phyloP scores from a whole-genome alignment of 139 green algal genomes.

The Spirogloea muscicola region DNA sequence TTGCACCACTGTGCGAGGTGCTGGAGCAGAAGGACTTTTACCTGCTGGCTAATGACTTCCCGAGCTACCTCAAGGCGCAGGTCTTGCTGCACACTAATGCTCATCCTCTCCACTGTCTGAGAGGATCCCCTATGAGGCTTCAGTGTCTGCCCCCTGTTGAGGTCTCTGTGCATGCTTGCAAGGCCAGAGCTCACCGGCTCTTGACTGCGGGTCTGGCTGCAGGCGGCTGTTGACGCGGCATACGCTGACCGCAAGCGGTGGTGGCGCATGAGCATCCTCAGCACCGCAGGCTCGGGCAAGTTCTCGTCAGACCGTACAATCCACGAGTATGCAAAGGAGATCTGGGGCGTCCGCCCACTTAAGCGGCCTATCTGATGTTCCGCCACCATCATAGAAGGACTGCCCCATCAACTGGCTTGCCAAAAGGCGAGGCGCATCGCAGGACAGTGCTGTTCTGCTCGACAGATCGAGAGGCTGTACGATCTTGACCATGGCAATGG shows the following conservation, averaged over 20 bases:
- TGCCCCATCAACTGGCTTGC: too few relatives aligned
- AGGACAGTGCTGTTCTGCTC: too few relatives aligned
- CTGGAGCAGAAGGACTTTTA: conserved; percentile 86
- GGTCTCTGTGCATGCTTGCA: background rate
- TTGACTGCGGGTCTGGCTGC: background rate
- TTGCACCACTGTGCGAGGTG: conserved; percentile 78
- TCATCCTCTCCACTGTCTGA: too few relatives aligned
- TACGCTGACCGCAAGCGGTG: conserved; percentile 67
- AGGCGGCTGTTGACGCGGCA: conserved; percentile 75
- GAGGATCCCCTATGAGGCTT: too few relatives aligned
- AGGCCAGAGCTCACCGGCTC: background rate
- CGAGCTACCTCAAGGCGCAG: conserved; percentile 83
- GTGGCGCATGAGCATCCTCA: conserved; percentile 68
- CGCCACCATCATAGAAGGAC: too few relatives aligned
- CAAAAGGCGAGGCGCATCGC: too few relatives aligned
- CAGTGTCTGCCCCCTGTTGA: background rate
- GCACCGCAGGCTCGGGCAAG: conserved; percentile 67
- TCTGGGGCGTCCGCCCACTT: conserved; percentile 72
- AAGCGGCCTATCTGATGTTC: conserved; percentile 14
- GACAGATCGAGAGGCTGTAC: too few relatives aligned
- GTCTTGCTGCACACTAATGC: too few relatives aligned
- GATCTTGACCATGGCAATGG: too few relatives aligned
- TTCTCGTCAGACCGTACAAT: conserved; percentile 81
- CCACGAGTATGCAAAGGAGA: conserved; percentile 74
- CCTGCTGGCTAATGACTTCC: conserved; percentile 96